Evolutionary conservation across 805 yeast genomes (phyloP).

Genomic region (Lipomyces chichibuensis): DNA sequence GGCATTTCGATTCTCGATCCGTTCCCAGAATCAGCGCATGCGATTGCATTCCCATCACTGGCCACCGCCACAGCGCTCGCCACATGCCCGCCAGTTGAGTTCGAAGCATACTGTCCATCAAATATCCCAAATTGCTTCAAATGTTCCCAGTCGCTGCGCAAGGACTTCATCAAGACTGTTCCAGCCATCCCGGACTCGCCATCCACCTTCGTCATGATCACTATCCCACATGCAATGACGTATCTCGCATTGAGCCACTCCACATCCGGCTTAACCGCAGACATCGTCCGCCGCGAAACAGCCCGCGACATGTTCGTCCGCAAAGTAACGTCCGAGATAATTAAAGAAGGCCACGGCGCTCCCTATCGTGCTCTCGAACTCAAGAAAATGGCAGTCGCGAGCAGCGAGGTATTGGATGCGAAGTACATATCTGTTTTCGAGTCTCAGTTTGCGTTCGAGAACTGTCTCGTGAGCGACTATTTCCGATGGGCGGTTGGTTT

Average conservation of each 20-base stretch:
- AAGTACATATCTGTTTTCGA: conserved; percentile 21
- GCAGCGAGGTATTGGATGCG: conserved; percentile 13
- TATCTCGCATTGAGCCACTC: conserved; percentile 18
- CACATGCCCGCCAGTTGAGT: conserved; percentile 34
- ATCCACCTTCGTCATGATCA: conserved; percentile 12
- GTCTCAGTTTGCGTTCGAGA: conserved; percentile 16
- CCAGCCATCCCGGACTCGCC: conserved; percentile 13
- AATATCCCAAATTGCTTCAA: conserved; percentile 20
- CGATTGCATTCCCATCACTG: conserved; percentile 31
- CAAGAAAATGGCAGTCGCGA: conserved; percentile 23
- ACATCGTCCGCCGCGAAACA: conserved; percentile 25
- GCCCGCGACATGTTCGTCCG: conserved; percentile 20
- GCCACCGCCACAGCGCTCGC: conserved; percentile 36
- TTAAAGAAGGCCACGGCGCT: conserved; percentile 20
- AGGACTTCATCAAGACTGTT: conserved; percentile 10
- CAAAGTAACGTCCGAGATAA: conserved; percentile 16
- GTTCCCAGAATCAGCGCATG: conserved; percentile 22
- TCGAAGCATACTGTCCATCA: conserved; percentile 39
- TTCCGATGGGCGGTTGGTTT: conserved; percentile 29
- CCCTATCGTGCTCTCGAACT: conserved; percentile 22
- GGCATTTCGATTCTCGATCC: conserved; percentile 37
- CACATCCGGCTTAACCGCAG: conserved; percentile 17
- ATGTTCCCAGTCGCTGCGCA: conserved; percentile 16
- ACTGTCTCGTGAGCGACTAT: conserved; percentile 21
- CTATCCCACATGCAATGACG: conserved; percentile 32